Base-by-base conservation (phyloP, 2,329 filamentous ascomycete genomes). In the Claviceps africana region DNA sequence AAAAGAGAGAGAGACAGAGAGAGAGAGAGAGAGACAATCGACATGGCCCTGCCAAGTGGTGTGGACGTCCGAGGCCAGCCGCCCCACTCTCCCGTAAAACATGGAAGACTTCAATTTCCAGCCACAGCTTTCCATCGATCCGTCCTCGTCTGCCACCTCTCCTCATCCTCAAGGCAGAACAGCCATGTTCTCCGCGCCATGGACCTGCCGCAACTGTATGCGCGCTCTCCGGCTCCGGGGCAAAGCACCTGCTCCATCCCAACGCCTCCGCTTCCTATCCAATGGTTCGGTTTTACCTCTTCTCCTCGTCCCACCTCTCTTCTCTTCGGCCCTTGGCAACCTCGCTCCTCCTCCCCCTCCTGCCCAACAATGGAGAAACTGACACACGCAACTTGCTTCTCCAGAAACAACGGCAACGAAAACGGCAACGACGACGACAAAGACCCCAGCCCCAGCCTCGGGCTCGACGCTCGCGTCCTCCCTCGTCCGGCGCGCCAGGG, bases 401-500 rank as follows among this genome's bases (percentile, higher is more conserved):
- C n/a, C 44, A 46, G 28, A 30, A 31, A 11, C 44, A 47, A 47
- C 28, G 19, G 10, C 44, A 25, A 21, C 44, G 19, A 31, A 13
- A 3, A 33, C 45, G 21, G 9, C 45, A 19, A 9, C 45, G 5
- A 19, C n/a, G 30, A 4, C 15, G 19, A 10, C 43, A 31, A 4
- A 7, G 19, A 10, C 43, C 9, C 3, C 43, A 31, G n/a, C 33
- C 25, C 25, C 25, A 6, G 2, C 8, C 17, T 1, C 43, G 42
- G 47, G 58, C 37, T 61, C 60, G 37, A 59, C 62, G 13, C 70
- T 80, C 22, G 76, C 79, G 0, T 68, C 72, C 10, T 73, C 74
- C 43, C 73, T 86, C 51, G 73, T 86, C 53, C 71, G 75, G 43
- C 77, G 82, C 56, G 82, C 82, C 9, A 72, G 74, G 33, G 71